Base-by-base conservation (phyloP, 306 rosid species). In the Quercus bicolor region DNA sequence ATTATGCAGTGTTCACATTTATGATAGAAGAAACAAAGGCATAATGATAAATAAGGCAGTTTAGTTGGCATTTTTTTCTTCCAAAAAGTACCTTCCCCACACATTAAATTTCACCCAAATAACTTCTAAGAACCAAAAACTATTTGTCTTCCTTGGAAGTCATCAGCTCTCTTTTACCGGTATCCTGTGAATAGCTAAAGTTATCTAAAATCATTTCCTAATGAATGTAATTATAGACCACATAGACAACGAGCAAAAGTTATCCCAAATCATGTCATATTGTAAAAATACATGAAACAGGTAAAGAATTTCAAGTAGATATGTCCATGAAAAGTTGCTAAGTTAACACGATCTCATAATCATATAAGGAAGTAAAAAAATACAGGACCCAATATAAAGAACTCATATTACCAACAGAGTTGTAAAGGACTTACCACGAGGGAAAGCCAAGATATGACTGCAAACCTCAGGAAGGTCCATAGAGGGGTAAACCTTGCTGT, bases 371-470 rank as follows among this genome's bases (percentile, higher is more conserved):
- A 33, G 21, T 18, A 16, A 18, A 29, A 29, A 1, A 31, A 65
- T 16, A 14, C 43, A 65, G 31, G 31, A 29, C 45, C 70, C 8
- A 40, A 40, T 40, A 40, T 33, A 75, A 26, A 45, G 70, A 59
- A 70, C 90, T 85, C 80, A 95, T 8, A 40, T 40, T 40, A 40
- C 48, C 48, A 40, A 40, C 48, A 40, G 11, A 40, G 12, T 40
- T 40, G 48, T 40, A 40, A 40, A 40, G 48, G 48, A 40, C 48
- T 40, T 40, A 40, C 11, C 48, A 40, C 48, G 48, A 2, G 3
- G 29, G 29, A 28, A 40, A 40, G 48, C 48, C 48, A 40, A 40
- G 48, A 40, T 28, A 28, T 28, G 29, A 28, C 29, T 28, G 29
- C 29, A 28, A 28, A 28, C 29, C 29, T 28, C 3, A 28, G 4